A percentile compares a stretch with the other conserved stretches of the same genome.
phyloP scores from a whole-genome alignment of 1,139 yeast genomes.

The Lodderomyces jiufengensis region DNA sequence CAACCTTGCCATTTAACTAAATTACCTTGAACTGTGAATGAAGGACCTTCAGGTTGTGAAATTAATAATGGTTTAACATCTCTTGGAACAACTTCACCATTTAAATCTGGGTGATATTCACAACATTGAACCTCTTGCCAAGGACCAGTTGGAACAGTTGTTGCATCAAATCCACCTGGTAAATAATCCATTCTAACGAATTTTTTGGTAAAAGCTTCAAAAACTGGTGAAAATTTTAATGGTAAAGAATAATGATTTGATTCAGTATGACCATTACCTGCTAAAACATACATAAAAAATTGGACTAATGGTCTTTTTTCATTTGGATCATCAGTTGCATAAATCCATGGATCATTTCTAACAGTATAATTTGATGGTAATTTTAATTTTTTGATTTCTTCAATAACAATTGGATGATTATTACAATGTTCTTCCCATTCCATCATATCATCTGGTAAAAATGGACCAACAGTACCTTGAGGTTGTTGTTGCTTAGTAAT shows the following conservation, averaged over 20 bases:
- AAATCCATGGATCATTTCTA: slow-evolving; percentile 84
- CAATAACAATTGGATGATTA: slow-evolving; percentile 56
- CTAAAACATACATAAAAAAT: slow-evolving; percentile 74
- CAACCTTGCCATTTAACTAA: slow-evolving; percentile 86
- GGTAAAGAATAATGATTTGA: slow-evolving; percentile 86
- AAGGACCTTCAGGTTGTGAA: slow-evolving; percentile 83
- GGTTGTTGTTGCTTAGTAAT: slow-evolving; percentile 57
- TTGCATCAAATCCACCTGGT: slow-evolving; percentile 69
- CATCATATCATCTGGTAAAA: slow-evolving; percentile 65
- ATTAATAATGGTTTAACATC: slow-evolving; percentile 76
- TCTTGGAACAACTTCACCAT: slow-evolving; percentile 50
- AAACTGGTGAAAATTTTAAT: slow-evolving; percentile 77
- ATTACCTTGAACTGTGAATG: slow-evolving; percentile 60
- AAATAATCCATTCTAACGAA: slow-evolving; percentile 75
- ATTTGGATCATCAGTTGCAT: slow-evolving; percentile 69
- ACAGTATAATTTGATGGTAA: slow-evolving; percentile 55
- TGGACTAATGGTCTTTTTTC: slow-evolving; percentile 64
- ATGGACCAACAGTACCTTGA: slow-evolving; percentile 68
- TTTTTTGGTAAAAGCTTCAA: slow-evolving; percentile 61
- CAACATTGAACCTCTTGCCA: slow-evolving; percentile 61
- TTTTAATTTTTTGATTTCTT: slow-evolving; percentile 62
- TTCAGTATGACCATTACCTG: slow-evolving; percentile 66
- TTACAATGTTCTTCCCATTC: slow-evolving; percentile 51
- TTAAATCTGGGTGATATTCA: slow-evolving; percentile 73
- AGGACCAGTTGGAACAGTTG: slow-evolving; percentile 54